These are phyloP conservation scores for Saccharomycopsis crataegensis DNA, from an alignment of 1,139 yeast species.

Conservation along the genomic window DNA sequence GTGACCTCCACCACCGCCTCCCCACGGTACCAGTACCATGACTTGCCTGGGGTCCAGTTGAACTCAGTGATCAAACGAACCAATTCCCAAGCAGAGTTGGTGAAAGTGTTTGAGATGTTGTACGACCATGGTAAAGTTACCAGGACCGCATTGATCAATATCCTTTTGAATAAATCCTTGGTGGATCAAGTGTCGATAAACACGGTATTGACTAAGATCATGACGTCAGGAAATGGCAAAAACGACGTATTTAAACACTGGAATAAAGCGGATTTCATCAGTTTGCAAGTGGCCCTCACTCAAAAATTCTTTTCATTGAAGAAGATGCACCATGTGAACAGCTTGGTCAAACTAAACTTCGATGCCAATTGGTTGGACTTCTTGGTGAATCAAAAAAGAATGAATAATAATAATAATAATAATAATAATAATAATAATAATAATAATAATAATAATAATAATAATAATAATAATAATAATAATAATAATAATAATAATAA, in stretches of 20 bases:
- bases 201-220: constrained; percentile 2
- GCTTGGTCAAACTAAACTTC: constrained; percentile 11
- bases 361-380: constrained; percentile 11
- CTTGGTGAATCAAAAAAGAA: constrained; percentile 5
- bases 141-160: constrained; percentile 2
- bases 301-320: constrained; percentile 16
- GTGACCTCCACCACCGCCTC: too few relatives aligned
- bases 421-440: too few relatives aligned
- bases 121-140: constrained; percentile 1
- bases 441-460: too few relatives aligned
- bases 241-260: neutral
- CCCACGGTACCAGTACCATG: constrained; percentile 4
- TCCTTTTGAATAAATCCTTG: constrained; percentile 12
- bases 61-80: constrained; percentile 10
- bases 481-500: too few relatives aligned
- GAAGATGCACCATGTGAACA: constrained; percentile 6
- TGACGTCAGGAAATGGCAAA: neutral
- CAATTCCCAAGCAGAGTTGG: constrained; percentile 10
- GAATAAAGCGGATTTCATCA: constrained; percentile 15
- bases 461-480: too few relatives aligned
- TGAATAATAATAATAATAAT: neutral
- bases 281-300: constrained; percentile 17
- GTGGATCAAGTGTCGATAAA: constrained; percentile 8
- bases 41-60: constrained; percentile 5
- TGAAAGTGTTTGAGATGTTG: constrained; percentile 9